A percentile compares a stretch with the other conserved stretches of the same genome.
Evolutionary conservation across 345 rosid species (phyloP).

Genomic region (Murraya paniculata): DNA sequence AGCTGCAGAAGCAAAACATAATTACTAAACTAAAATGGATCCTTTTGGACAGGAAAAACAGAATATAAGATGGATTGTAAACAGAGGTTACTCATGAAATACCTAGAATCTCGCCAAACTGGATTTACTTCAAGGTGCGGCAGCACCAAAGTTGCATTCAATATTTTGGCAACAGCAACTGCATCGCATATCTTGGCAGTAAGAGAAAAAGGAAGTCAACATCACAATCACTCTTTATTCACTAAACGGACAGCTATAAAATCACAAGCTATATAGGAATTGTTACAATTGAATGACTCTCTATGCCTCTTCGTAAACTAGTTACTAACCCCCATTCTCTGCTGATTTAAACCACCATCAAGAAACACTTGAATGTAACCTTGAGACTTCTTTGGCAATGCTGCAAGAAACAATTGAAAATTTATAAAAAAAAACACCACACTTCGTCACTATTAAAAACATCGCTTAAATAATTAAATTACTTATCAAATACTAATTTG

Average conservation of each 20-base stretch:
- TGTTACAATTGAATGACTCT: neutral
- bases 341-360: conserved; percentile 98
- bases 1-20: conserved; percentile 44
- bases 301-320: neutral
- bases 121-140: conserved; percentile 97
- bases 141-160: conserved; percentile 82
- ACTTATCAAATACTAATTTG: neutral
- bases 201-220: conserved; percentile 5
- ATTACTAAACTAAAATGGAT: neutral
- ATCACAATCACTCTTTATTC: neutral
- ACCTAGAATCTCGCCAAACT: conserved; percentile 99
- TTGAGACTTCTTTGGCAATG: conserved; percentile 48
- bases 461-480: neutral
- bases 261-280: neutral
- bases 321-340: conserved; percentile 89
- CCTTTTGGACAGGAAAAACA: neutral
- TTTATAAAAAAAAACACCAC: neutral
- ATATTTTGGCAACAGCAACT: conserved; percentile 89
- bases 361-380: conserved; percentile 90
- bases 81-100: conserved; percentile 22
- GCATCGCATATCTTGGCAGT: conserved; percentile 85
- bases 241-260: neutral
- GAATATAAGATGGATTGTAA: neutral
- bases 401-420: conserved; percentile 35
- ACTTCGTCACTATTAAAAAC: no score